Base-by-base conservation (phyloP, 192 early-diverging fungal genomes). In the Podila verticillata region DNA sequence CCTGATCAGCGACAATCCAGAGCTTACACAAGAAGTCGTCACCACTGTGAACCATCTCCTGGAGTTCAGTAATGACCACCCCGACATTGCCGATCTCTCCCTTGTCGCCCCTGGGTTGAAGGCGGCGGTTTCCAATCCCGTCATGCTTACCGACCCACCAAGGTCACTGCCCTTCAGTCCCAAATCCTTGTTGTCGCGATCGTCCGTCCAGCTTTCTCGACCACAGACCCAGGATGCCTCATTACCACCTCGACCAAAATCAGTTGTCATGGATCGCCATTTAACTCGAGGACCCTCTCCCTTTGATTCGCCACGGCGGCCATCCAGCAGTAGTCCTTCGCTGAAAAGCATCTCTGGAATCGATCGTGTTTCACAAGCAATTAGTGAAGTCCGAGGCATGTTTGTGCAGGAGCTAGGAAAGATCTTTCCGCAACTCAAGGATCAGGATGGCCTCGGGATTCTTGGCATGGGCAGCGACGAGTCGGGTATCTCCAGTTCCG, bases 331-430 rank as follows among this genome's bases (percentile, higher is more conserved):
- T 36, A 64, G 57, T 12, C n/a, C 57, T 7, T 73, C 70, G 7
- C 31, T 77, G 6, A 69, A 66, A 31, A 70, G 30, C 15, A 39
- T 83, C 61, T 62, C 71, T 4, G 61, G 74, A 20, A 80, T 80
- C 49, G 74, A 64, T 30, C 65, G 75, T 22, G 82, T 83, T 15
- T 83, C 82, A 8, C 73, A 78, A 24, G 74, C 75, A 12, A 73
- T 83, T 26, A 66, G 74, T 51, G 82, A 83, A 66, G 74, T 83
- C 24, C 65, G 82, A 63, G 82, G 75, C 36, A 70, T 78, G 29
- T 71, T 83, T 73, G 73, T 83, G 7, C 74, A 71, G 62, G 82
- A 83, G 29, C 64, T 83, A 9, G 82, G 82, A 31, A 78, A 72
- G 66, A 73, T 83, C 5, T 83, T 83, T 47, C 82, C 82, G 13